Percentiles rank a stretch among this genome's conserved stretches.
Conservation (phyloP, 371 early-diverging fungal species). For the Quaeritorhiza haematococci region DNA sequence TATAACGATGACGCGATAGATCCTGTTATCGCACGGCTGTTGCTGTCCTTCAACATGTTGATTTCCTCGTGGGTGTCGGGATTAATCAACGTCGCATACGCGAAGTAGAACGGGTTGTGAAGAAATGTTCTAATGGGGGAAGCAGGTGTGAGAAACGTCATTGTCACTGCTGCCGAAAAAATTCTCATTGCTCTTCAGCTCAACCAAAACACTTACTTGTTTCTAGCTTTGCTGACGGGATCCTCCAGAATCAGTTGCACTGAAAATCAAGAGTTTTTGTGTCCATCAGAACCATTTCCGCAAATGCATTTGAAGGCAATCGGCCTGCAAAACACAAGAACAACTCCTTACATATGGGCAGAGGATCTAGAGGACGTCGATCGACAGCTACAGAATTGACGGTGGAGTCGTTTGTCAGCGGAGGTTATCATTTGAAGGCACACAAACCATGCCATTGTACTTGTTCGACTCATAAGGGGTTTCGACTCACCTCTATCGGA, state of each 20-base stretch:
- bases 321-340: neutral
- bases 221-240: neutral
- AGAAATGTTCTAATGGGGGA: neutral
- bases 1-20: neutral
- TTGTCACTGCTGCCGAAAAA: neutral
- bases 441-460: no score
- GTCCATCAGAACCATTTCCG: no score
- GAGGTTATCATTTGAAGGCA: no score
- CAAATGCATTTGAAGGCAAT: no score
- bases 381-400: no score
- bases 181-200: neutral
- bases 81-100: neutral
- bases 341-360: slow-evolving; percentile 68
- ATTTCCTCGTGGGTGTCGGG: neutral
- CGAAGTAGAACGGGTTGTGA: neutral
- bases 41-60: neutral
- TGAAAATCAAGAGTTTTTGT: neutral
- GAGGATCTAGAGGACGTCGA: slow-evolving; percentile 90
- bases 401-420: no score
- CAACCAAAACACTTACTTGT: neutral
- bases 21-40: neutral
- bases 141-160: no score
- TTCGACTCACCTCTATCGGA: no score
- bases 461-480: no score
- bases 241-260: neutral